phyloP scores from a whole-genome alignment of 441 rosid genomes.

The Syzygium syzygioides region DNA sequence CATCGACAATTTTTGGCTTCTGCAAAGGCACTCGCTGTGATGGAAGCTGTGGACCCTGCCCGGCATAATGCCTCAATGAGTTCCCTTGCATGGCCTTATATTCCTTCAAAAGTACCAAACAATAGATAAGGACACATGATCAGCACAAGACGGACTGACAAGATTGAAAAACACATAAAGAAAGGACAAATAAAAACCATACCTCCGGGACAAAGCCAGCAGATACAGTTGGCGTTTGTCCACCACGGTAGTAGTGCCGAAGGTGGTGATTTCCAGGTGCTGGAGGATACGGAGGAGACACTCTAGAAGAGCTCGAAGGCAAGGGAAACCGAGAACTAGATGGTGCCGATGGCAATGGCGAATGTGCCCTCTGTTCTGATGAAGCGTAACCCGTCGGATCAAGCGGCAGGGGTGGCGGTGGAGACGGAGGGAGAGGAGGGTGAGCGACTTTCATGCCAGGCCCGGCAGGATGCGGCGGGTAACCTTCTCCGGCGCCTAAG shows the following conservation, averaged over 20 bases:
- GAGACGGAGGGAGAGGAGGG: slow-evolving; percentile 70
- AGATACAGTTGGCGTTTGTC: slow-evolving; percentile 22
- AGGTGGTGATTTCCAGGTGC: background rate
- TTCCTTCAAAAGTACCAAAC: slow-evolving; percentile 18
- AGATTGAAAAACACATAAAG: background rate
- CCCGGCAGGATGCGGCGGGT: slow-evolving; percentile 11
- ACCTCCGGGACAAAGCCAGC: slow-evolving; percentile 37
- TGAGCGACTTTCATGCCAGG: slow-evolving; percentile 6
- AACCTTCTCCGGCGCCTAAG: slow-evolving; percentile 17
- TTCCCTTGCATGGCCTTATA: slow-evolving; percentile 21
- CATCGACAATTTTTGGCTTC: slow-evolving; percentile 54
- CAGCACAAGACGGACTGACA: background rate
- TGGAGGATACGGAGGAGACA: slow-evolving; percentile 12
- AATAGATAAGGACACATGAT: background rate
- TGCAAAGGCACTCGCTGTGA: slow-evolving; percentile 32
- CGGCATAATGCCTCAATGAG: slow-evolving; percentile 21
- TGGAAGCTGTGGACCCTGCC: slow-evolving; percentile 20
- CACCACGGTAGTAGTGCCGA: slow-evolving; percentile 22
- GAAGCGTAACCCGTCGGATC: slow-evolving; percentile 26
- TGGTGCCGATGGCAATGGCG: slow-evolving; percentile 21
- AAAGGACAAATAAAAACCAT: background rate
- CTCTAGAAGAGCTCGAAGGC: slow-evolving; percentile 24
- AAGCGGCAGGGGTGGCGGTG: slow-evolving; percentile 59
- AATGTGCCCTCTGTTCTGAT: slow-evolving; percentile 9
- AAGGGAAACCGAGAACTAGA: slow-evolving; percentile 45